Percentiles rank a stretch among this genome's conserved stretches.
Evolutionary conservation across 176 grass and related monocot genomes (phyloP).

Genomic region (Cocos nucifera): DNA sequence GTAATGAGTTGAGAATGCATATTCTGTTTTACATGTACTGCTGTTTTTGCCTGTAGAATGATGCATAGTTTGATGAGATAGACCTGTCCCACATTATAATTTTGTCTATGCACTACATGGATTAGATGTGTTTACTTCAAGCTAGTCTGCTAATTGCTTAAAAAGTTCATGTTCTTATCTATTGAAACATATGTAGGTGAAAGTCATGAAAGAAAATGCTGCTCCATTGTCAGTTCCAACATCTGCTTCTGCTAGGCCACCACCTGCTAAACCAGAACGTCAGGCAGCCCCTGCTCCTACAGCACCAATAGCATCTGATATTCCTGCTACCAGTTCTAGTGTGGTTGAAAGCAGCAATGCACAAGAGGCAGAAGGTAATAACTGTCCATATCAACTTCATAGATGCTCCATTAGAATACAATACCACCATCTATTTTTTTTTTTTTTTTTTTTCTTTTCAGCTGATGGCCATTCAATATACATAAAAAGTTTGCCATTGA

Average conservation of each 20-base stretch:
- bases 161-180: too few relatives aligned
- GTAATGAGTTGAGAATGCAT: too few relatives aligned
- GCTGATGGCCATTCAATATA: constrained; percentile 79
- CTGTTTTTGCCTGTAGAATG: too few relatives aligned
- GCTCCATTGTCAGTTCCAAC: constrained; percentile 1
- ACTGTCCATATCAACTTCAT: background rate
- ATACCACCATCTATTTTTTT: too few relatives aligned
- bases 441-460: constrained; percentile 9
- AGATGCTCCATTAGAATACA: too few relatives aligned
- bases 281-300: constrained; percentile 28
- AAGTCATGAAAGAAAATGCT: constrained; percentile 59
- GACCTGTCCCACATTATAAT: too few relatives aligned
- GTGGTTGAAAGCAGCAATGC: constrained; percentile 41
- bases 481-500: constrained; percentile 47
- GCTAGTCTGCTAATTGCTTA: too few relatives aligned
- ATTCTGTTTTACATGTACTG: too few relatives aligned
- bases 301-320: constrained; percentile 30
- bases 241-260: constrained; percentile 27
- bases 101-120: too few relatives aligned
- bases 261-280: constrained; percentile 43
- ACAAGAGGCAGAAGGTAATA: constrained; percentile 74
- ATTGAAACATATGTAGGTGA: constrained; percentile 46
- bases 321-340: constrained; percentile 44
- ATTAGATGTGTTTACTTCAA: too few relatives aligned
- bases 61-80: too few relatives aligned